Percentiles rank a stretch among this genome's conserved stretches.
These are phyloP conservation scores for Solanum hybrid DNA, from an alignment of 305 asterid species.

Conservation along the genomic window DNA sequence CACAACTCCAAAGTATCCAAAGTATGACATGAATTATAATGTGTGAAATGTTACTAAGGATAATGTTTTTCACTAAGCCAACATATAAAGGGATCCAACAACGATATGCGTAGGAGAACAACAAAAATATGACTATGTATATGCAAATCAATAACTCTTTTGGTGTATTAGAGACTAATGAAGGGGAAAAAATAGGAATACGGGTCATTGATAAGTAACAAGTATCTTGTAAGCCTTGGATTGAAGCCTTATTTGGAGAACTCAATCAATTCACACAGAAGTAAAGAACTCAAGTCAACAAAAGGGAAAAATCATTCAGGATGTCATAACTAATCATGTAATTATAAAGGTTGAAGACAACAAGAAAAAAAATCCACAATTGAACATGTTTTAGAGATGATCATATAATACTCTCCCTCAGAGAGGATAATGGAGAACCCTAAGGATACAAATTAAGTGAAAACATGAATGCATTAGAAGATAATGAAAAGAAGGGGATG, in stretches of 20 bases:
- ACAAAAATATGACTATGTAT: background rate
- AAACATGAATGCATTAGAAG: background rate
- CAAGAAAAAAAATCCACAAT: background rate
- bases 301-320: background rate
- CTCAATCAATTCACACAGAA: background rate
- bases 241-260: background rate
- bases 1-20: background rate
- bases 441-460: no score
- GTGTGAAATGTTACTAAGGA: background rate
- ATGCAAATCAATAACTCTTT: background rate
- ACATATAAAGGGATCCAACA: background rate
- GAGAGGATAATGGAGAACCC: background rate
- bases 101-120: no score
- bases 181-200: background rate
- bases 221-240: background rate
- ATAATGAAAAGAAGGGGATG: background rate
- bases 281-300: background rate
- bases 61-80: background rate
- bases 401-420: background rate
- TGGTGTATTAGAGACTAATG: background rate
- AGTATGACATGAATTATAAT: background rate
- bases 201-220: background rate
- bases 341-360: background rate
- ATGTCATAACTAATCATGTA: background rate
- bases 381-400: background rate